phyloP scores from a whole-genome alignment of 768 basidiomycete species.

The Paxillus rubicundulus region DNA sequence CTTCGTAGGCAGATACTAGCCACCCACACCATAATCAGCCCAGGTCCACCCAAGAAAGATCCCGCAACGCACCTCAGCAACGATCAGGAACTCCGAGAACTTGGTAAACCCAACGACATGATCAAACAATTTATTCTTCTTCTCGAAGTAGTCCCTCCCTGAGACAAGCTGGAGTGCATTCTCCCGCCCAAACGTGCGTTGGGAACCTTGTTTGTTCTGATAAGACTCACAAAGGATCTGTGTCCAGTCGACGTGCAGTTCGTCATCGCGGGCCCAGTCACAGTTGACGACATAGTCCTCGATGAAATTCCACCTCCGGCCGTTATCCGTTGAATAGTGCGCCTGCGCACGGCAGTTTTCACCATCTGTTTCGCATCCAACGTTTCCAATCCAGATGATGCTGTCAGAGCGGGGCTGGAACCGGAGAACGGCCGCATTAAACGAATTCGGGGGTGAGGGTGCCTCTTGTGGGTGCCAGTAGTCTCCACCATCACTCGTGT shows the following conservation, averaged over 20 bases:
- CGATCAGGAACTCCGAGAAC: slow-evolving; percentile 95
- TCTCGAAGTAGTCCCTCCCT: slow-evolving; percentile 69
- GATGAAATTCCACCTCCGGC: slow-evolving; percentile 68
- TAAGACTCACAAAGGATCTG: slow-evolving; percentile 95
- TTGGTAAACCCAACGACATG: slow-evolving; percentile 93
- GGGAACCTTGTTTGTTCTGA: slow-evolving; percentile 75
- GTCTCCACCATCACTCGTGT: slow-evolving; percentile 81
- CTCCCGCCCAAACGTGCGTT: slow-evolving; percentile 49
- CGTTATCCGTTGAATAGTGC: slow-evolving; percentile 73
- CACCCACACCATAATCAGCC: slow-evolving; percentile 13
- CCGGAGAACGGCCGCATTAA: slow-evolving; percentile 71
- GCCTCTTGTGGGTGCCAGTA: slow-evolving; percentile 60
- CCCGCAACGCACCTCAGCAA: slow-evolving; percentile 71
- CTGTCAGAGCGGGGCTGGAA: slow-evolving; percentile 87
- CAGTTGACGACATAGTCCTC: slow-evolving; percentile 90
- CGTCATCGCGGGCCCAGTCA: slow-evolving; percentile 83
- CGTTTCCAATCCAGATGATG: slow-evolving; percentile 86
- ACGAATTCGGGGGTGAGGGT: slow-evolving; percentile 74
- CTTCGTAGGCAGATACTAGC: slow-evolving; percentile 50
- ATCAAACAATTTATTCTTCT: slow-evolving; percentile 77
- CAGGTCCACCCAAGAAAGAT: slow-evolving; percentile 11
- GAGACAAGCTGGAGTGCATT: slow-evolving; percentile 79
- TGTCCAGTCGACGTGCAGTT: slow-evolving; percentile 75
- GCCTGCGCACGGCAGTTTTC: slow-evolving; percentile 72
- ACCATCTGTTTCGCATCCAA: slow-evolving; percentile 51